Percentiles rank a stretch among this genome's conserved stretches.
These are phyloP conservation scores for Fraxinus greggii DNA, from an alignment of 305 asterid species.

Conservation along the genomic window DNA sequence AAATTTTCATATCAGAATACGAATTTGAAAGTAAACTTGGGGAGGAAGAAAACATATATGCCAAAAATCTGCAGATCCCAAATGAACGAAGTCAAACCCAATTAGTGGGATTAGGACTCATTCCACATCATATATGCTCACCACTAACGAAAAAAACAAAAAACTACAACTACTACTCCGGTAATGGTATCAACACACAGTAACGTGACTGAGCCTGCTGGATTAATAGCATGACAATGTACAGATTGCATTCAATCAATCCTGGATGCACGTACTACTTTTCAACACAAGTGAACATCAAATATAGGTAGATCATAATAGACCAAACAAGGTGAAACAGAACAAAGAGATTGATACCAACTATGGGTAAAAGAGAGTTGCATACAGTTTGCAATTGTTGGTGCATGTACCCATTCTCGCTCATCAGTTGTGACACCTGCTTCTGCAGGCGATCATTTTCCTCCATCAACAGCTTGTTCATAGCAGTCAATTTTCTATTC, in stretches of 20 bases:
- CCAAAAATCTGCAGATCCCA: neutral
- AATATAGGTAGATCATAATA: neutral
- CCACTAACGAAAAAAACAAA: neutral
- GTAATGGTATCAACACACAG: neutral
- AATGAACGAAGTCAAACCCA: neutral
- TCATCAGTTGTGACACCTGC: constrained; percentile 89
- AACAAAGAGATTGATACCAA: neutral
- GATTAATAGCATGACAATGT: neutral
- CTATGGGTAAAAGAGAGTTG: neutral
- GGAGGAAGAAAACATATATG: neutral
- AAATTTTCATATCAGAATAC: constrained; percentile 12
- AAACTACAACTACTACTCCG: neutral
- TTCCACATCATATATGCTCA: neutral
- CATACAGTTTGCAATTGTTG: constrained; percentile 83
- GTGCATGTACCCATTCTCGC: constrained; percentile 82
- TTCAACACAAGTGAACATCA: neutral
- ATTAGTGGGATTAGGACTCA: neutral
- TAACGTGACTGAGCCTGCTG: neutral
- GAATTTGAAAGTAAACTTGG: neutral
- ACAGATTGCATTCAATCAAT: neutral
- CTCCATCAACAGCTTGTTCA: constrained; percentile 94
- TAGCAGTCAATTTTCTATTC: constrained; percentile 74
- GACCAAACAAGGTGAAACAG: neutral
- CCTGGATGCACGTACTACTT: neutral
- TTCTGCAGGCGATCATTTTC: constrained; percentile 95